Evolutionary conservation across 75 land plant genomes (phyloP).

Genomic region (Cunninghamia lanceolata): DNA sequence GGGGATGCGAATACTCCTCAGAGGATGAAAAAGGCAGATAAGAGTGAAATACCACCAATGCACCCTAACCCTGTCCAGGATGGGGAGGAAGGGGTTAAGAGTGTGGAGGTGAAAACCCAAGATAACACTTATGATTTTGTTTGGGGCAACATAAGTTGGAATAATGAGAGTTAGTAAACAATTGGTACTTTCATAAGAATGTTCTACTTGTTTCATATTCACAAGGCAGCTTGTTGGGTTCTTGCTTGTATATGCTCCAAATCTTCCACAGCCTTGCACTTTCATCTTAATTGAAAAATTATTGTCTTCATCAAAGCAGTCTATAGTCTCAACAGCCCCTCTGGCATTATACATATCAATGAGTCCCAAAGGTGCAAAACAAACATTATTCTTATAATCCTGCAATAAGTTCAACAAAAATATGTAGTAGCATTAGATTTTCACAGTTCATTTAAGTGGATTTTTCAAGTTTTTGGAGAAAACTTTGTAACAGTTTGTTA

Average conservation of each 20-base stretch:
- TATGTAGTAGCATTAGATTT: not conserved
- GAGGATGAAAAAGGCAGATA: too few species aligned
- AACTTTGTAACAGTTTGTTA: too few species aligned
- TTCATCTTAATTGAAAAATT: slow-evolving; percentile 18
- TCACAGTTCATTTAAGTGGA: too few species aligned
- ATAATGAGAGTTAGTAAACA: not conserved
- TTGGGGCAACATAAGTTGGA: not conserved
- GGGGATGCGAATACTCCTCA: too few species aligned
- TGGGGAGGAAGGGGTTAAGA: too few species aligned
- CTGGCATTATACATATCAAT: slow-evolving; percentile 70
- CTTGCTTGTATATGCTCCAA: slow-evolving; percentile 62
- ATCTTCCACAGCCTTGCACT: slow-evolving; percentile 51
- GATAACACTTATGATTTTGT: not conserved
- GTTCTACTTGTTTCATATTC: slow-evolving; percentile 16
- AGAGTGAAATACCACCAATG: too few species aligned
- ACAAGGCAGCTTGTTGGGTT: slow-evolving; percentile 43
- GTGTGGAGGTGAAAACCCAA: too few species aligned
- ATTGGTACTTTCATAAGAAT: not conserved
- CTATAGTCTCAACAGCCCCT: slow-evolving; percentile 42
- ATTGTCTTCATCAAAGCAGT: not conserved
- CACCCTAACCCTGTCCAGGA: too few species aligned
- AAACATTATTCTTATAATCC: slow-evolving; percentile 24
- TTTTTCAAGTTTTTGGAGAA: too few species aligned
- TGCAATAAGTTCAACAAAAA: slow-evolving; percentile 16
- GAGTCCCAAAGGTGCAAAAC: slow-evolving; percentile 75